A percentile compares a stretch with the other conserved stretches of the same genome.
These are phyloP conservation scores for Russula sp. DNA, from an alignment of 768 basidiomycete species.

Conservation along the genomic window DNA sequence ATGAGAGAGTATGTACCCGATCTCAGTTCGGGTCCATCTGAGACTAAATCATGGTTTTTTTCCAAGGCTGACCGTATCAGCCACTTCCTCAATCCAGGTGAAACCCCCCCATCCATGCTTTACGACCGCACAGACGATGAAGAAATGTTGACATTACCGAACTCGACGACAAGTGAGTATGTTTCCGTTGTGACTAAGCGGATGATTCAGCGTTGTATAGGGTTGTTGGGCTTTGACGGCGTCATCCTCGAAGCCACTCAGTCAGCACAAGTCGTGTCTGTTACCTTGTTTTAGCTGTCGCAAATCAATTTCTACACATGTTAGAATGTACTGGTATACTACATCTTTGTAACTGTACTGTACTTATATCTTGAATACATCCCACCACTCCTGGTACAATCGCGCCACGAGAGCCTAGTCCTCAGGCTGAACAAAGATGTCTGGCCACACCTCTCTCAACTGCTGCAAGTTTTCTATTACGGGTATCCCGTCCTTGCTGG, in stretches of 20 bases:
- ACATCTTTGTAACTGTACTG: constrained; percentile 6
- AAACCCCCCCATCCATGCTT: constrained; percentile 72
- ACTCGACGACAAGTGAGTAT: constrained; percentile 59
- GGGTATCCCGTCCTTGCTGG: constrained; percentile 41
- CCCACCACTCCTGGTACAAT: background rate
- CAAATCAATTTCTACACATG: background rate
- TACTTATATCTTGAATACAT: background rate
- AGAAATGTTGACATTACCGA: constrained; percentile 60
- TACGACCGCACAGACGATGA: constrained; percentile 76
- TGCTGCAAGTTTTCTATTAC: constrained; percentile 57
- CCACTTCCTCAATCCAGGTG: constrained; percentile 70
- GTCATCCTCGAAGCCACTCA: constrained; percentile 76
- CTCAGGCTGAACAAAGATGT: constrained; percentile 51
- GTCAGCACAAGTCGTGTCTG: constrained; percentile 67
- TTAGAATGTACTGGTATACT: constrained; percentile 4
- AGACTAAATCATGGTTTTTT: constrained; percentile 1
- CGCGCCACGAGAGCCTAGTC: background rate
- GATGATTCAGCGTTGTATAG: constrained; percentile 30
- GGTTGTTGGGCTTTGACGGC: constrained; percentile 71
- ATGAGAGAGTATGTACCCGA: constrained; percentile 48
- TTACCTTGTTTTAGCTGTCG: constrained; percentile 51
- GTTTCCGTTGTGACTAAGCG: background rate
- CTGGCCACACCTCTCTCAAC: constrained; percentile 65
- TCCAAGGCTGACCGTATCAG: constrained; percentile 71
- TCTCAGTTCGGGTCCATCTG: background rate